These are phyloP conservation scores for Thielaviopsis euricoi DNA, from an alignment of 2,329 filamentous ascomycete species.

Conservation along the genomic window DNA sequence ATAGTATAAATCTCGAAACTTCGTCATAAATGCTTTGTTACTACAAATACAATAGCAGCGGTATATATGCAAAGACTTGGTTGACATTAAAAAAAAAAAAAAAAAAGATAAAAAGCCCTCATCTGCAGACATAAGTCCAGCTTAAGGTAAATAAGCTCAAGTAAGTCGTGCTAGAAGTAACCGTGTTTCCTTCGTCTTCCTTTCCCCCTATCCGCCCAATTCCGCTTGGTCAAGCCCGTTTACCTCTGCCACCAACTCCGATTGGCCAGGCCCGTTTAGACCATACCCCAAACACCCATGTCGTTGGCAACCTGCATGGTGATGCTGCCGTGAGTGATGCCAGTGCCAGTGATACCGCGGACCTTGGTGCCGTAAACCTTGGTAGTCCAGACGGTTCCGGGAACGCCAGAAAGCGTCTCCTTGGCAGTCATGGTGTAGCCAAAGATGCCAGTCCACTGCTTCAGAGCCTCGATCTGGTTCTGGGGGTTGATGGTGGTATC, in stretches of 20 bases:
- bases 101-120: neutral
- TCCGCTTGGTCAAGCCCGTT: neutral
- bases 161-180: neutral
- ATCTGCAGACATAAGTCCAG: neutral
- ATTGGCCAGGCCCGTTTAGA: neutral
- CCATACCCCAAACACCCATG: neutral
- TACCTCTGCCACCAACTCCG: too few relatives aligned
- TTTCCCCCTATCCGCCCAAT: neutral
- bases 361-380: conserved; percentile 23
- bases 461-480: conserved; percentile 41
- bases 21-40: too few relatives aligned
- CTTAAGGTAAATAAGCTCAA: too few relatives aligned
- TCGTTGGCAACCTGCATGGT: conserved; percentile 17
- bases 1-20: too few relatives aligned
- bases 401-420: conserved; percentile 19
- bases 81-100: too few relatives aligned
- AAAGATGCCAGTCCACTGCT: conserved; percentile 38
- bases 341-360: conserved; percentile 15
- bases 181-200: neutral
- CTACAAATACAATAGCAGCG: too few relatives aligned
- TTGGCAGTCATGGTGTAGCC: conserved; percentile 21
- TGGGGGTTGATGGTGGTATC: conserved; percentile 33
- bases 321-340: conserved; percentile 16
- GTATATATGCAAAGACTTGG: too few relatives aligned
- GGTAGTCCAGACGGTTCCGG: conserved; percentile 23